Percentiles rank a stretch among this genome's conserved stretches.
Conservation (phyloP, 805 yeast species). For the Komagataella ulmi region DNA sequence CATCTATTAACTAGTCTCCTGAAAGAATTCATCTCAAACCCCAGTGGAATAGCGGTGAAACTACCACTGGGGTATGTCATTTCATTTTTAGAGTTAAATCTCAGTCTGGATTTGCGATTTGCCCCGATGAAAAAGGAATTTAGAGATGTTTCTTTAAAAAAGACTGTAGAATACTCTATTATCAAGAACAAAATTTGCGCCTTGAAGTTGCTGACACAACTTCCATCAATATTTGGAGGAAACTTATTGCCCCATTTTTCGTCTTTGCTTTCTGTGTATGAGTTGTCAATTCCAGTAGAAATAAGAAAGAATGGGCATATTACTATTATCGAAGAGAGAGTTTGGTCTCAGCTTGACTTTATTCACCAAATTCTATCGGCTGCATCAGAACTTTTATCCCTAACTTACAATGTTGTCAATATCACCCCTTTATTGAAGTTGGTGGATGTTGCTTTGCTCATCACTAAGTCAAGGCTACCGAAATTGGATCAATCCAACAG, state of each 20-base stretch:
- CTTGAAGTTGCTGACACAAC: constrained; percentile 22
- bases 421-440: constrained; percentile 38
- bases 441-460: constrained; percentile 39
- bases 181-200: constrained; percentile 30
- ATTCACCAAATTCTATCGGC: constrained; percentile 17
- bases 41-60: constrained; percentile 30
- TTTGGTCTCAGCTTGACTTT: constrained; percentile 16
- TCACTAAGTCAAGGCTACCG: constrained; percentile 24
- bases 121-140: constrained; percentile 46
- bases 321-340: constrained; percentile 21
- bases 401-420: constrained; percentile 24
- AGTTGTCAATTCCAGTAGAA: constrained; percentile 43
- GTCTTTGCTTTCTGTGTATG: constrained; percentile 39
- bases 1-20: constrained; percentile 31
- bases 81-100: constrained; percentile 35
- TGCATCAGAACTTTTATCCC: constrained; percentile 11
- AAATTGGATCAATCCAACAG: constrained; percentile 1
- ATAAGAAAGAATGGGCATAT: constrained; percentile 23
- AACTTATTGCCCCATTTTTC: constrained; percentile 29
- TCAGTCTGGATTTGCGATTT: constrained; percentile 41
- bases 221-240: constrained; percentile 23
- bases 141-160: constrained; percentile 35
- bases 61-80: constrained; percentile 52
- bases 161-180: constrained; percentile 28
- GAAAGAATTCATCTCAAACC: constrained; percentile 36